Conservation (phyloP, 257 asterid genomes). For the Linaria vulgaris region DNA sequence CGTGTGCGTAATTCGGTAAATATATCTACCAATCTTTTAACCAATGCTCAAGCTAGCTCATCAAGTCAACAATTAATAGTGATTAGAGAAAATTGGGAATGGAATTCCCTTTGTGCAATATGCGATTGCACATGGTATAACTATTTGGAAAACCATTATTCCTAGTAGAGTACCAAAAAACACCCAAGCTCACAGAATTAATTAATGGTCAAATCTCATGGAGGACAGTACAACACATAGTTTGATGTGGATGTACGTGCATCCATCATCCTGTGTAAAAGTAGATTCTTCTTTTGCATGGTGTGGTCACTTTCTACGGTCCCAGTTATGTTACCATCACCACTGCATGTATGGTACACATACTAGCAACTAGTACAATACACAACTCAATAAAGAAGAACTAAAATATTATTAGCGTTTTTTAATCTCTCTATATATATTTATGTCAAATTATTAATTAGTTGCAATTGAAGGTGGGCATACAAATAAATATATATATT, state of each 20-base stretch:
- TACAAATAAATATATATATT: too few species aligned
- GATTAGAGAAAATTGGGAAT: conserved; percentile 19
- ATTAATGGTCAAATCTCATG: conserved; percentile 42
- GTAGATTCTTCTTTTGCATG: conserved; percentile 76
- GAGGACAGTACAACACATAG: conserved; percentile 22
- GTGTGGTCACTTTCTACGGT: conserved; percentile 71
- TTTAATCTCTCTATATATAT: too few species aligned
- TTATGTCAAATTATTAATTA: too few species aligned
- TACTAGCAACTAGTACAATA: conserved; percentile 6
- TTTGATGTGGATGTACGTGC: conserved; percentile 44
- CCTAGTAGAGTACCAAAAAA: conserved; percentile 29
- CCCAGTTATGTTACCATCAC: conserved; percentile 42
- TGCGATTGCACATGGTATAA: conserved; percentile 34
- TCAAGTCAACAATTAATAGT: conserved; percentile 22
- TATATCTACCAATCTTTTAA: too few species aligned
- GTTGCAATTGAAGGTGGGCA: too few species aligned
- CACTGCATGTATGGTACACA: conserved; percentile 5
- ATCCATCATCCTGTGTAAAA: conserved; percentile 36
- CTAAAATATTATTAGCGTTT: too few species aligned
- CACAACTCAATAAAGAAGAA: background rate
- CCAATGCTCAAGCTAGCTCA: conserved; percentile 18
- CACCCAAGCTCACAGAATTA: conserved; percentile 12
- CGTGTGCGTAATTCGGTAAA: too few species aligned
- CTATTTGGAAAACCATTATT: background rate
- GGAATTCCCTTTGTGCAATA: conserved; percentile 29